Base-by-base conservation (phyloP, 306 rosid species). In the Crataegus laevigata region DNA sequence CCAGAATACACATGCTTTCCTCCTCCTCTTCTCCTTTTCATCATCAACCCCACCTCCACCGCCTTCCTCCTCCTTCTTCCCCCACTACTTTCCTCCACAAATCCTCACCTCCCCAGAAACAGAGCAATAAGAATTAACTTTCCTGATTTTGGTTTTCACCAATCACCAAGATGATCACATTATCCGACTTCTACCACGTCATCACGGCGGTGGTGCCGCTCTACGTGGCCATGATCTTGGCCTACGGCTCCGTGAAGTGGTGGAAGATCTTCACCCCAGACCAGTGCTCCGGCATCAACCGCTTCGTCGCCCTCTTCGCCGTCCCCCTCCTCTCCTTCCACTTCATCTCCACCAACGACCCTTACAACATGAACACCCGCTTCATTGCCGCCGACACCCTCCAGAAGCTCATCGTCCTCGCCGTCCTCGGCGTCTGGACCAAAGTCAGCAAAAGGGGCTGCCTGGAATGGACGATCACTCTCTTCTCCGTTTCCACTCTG, bases 161-260 rank as follows among this genome's bases (percentile, higher is more conserved):
- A 29, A 29, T 28, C 10, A 61, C 61, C 11, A 61, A 61, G 66
- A 94, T 93, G 98, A 93, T 93, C 32, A 87, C 85, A 9, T 74
- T 88, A 74, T 69, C 61, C 4, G 97, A 93, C 73, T 91, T 93
- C 79, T 93, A 93, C 83, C 96, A 93, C 79, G 98, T 93, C 1
- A 91, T 93, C 97, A 93, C 98, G 1, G 90, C 98, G 62, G 88
- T 91, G 87, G 96, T 93, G 59, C 98, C 98, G 10, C 96, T 93
- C 0, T 93, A 93, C 58, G 97, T 91, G 78, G 98, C 98, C 3
- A 93, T 93, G 98, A 77, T 93, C 64, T 75, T 93, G 7, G 97
- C 97, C 30, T 93, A 93, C 71, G 98, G 97, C 63, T 93, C 98
- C 0, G 98, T 93, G 1, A 93, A 93, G 79, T 91, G 98, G 98